Evolutionary conservation across 2,329 filamentous ascomycete species (phyloP), one percentile per base, ranked within the genome.

Genomic region (Aureobasidium sp.): DNA sequence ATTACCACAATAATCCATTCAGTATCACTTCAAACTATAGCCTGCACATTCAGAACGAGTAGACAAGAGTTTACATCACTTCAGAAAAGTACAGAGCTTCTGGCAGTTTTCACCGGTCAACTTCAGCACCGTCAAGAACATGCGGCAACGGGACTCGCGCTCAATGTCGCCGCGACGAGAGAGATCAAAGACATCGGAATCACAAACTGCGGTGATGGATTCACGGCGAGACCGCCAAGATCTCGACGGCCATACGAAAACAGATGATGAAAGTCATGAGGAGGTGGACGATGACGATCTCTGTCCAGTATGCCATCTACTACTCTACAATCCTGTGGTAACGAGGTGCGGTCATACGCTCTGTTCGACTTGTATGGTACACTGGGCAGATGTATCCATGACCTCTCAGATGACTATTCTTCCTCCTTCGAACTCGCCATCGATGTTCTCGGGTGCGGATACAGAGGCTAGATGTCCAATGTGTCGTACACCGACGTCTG

Each of bases 281-380:
- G 42, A 39, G 1, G 22, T 60, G 4, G 19, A 39, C 5, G 59
- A 62, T 27, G 76, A 78, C 49, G 76, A 79, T 64, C 64, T 76
- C 19, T 79, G 77, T 60, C 76, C 76, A 5, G 75, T 79, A 22
- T 79, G 77, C 66, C 76, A 75, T 19, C 69, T 76, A 1, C 72
- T 80, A 17, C 70, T 79, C 12, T 72, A 71, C 66, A 67, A 70
- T 1, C 78, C 77, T 0, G 77, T 79, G 7, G 69, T 67, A 3
- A 79, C 77, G 9, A 63, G 66, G 47, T 79, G 77, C 67, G 70
- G 71, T 49, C 78, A 79, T 59, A 69, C 74, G 2, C 69, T 79
- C 19, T 80, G 78, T 68, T 68, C 71, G 48, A 72, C 73, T 5
- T 80, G 78, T 68, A 77, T 79, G 75, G 72, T 75, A 1, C 74